Conservation (phyloP, 2,329 filamentous ascomycete species). For the Alternaria rosae region DNA sequence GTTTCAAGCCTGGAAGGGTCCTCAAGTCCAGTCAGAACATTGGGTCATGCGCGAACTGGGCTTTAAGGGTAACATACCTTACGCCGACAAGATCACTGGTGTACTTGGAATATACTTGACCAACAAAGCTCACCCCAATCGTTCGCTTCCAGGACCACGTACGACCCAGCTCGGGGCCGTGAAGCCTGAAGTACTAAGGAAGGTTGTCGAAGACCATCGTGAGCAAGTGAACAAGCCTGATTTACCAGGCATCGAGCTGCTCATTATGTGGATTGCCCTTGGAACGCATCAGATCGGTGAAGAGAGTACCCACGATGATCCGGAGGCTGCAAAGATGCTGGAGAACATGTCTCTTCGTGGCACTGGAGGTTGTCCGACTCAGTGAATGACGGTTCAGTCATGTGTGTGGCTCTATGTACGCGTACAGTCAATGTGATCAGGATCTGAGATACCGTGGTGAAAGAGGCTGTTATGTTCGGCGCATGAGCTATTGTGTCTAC, state of each 20-base stretch:
- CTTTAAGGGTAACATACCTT: neutral
- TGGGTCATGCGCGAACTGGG: neutral
- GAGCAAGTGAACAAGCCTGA: neutral
- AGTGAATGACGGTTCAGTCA: neutral
- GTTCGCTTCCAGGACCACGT: neutral
- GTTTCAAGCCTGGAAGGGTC: neutral
- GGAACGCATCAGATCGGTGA: neutral
- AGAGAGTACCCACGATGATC: neutral
- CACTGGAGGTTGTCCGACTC: neutral
- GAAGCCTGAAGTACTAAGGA: neutral
- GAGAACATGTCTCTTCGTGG: neutral
- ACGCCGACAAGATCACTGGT: neutral
- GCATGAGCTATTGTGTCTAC: neutral
- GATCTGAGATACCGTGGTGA: neutral
- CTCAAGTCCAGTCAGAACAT: neutral
- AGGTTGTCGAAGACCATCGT: neutral
- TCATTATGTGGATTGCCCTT: neutral
- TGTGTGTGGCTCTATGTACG: fast-evolving
- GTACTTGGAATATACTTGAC: neutral
- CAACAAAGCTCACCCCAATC: neutral
- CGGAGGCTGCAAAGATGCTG: neutral
- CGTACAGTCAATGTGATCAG: neutral
- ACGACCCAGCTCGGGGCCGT: fast-evolving
- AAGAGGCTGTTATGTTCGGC: neutral
- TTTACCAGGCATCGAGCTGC: neutral